Conservation (phyloP, 305 asterid genomes). For the Solanum hybrid region DNA sequence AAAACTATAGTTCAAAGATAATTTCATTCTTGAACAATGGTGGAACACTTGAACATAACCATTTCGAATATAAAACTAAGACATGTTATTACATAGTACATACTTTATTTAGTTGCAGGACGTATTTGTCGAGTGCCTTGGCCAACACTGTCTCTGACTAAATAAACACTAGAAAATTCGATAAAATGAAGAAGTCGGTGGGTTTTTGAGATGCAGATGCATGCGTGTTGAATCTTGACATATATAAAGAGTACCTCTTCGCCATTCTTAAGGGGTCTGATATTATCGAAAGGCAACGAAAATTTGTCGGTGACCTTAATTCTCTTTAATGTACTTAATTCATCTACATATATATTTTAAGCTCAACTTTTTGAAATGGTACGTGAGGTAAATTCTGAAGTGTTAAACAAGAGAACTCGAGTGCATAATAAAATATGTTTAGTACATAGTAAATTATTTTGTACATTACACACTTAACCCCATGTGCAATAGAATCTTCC, state of each 20-base stretch:
- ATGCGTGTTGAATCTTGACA: background rate
- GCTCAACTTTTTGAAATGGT: background rate
- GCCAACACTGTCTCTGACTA: background rate
- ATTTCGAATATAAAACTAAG: background rate
- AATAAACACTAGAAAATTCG: background rate
- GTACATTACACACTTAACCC: background rate
- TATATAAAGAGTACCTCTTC: background rate
- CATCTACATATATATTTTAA: background rate
- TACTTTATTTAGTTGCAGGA: background rate
- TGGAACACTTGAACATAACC: background rate
- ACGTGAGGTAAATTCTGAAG: background rate
- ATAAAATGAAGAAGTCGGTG: background rate
- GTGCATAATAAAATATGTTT: background rate
- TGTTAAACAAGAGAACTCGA: background rate
- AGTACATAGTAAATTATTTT: background rate
- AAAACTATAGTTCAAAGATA: background rate
- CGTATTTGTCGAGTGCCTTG: background rate
- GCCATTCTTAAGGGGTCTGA: constrained; percentile 1
- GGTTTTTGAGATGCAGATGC: background rate
- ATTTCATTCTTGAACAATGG: background rate
- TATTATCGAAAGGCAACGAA: background rate
- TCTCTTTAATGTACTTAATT: background rate
- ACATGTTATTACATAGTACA: background rate
- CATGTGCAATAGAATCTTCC: background rate
- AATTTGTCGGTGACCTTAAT: background rate